These are phyloP conservation scores for Claviceps monticola DNA, from an alignment of 2,329 filamentous ascomycete species.

Conservation along the genomic window DNA sequence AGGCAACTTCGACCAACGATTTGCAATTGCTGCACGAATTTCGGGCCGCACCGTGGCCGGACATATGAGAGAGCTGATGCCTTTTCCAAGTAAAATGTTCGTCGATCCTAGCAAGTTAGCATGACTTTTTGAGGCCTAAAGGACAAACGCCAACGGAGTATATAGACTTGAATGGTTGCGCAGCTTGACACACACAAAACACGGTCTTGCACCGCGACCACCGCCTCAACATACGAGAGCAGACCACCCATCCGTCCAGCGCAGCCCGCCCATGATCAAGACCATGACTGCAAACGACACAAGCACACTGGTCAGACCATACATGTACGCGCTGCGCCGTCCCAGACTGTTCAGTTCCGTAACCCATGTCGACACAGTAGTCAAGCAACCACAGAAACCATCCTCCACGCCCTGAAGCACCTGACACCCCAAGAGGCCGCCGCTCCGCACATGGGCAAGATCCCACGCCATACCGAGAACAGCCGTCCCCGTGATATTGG, in stretches of 20 bases:
- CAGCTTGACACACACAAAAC: neutral
- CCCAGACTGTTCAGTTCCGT: constrained; percentile 41
- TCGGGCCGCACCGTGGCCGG: no score
- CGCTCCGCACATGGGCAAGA: constrained; percentile 51
- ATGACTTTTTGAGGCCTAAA: no score
- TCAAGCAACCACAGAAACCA: constrained; percentile 53
- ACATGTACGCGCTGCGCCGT: constrained; percentile 48
- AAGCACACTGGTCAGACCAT: constrained; percentile 48
- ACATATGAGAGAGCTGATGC: no score
- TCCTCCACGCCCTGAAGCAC: constrained; percentile 53
- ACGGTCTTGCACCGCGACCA: neutral
- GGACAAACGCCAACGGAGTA: neutral
- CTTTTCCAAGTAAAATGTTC: no score
- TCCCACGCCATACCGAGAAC: constrained; percentile 68
- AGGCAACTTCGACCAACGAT: neutral
- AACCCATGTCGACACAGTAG: constrained; percentile 56
- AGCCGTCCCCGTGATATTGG: constrained; percentile 65
- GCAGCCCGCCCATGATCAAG: constrained; percentile 59
- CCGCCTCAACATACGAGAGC: constrained; percentile 21
- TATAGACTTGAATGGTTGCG: neutral
- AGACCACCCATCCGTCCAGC: constrained; percentile 51
- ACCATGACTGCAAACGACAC: constrained; percentile 46
- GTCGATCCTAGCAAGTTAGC: no score
- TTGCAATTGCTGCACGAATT: no score
- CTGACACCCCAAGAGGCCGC: constrained; percentile 49